Base-by-base conservation (phyloP, 306 rosid genomes). In the Trichosanthes truncata region DNA sequence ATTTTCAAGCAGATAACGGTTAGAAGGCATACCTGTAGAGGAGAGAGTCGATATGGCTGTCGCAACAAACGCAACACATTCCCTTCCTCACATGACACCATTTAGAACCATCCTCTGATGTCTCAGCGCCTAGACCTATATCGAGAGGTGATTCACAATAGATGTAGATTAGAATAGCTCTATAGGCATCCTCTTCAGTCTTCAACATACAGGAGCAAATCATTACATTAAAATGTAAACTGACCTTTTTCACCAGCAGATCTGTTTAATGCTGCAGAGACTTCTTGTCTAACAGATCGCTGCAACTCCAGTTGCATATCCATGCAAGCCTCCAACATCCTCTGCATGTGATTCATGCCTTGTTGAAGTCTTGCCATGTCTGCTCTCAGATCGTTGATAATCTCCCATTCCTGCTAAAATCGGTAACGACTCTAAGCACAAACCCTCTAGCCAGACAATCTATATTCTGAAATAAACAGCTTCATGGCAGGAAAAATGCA, bases 291-390 rank as follows among this genome's bases (percentile, higher is more conserved):
- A 40, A 96, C 97, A 83, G 99, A 93, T 41, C 99, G 97, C 84
- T 96, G 99, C 90, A 96, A 86, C 89, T 96, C 99, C 84, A 96
- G 90, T 80, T 96, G 99, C 99, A 96, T 96, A 79, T 96, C 99
- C 99, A 96, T 96, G 93, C 99, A 96, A 41, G 99, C 98, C 87
- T 96, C 99, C 92, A 96, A 83, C 97, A 91, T 90, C 84, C 97
- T 91, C 91, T 96, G 99, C 99, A 96, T 93, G 88, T 96, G 99
- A 82, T 90, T 93, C 99, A 96, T 96, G 83, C 99, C 98, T 85
- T 96, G 99, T 85, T 96, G 99, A 87, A 96, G 99, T 86, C 97
- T 89, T 45, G 94, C 88, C 98, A 96, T 96, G 81, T 96, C 99
- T 51, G 97, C 86, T 85, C 97, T 87, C 79, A 96, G 87, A 85